These are phyloP conservation scores for Bimuria novae-zelandiae DNA, from an alignment of 2,329 filamentous ascomycete genomes.

Conservation along the genomic window DNA sequence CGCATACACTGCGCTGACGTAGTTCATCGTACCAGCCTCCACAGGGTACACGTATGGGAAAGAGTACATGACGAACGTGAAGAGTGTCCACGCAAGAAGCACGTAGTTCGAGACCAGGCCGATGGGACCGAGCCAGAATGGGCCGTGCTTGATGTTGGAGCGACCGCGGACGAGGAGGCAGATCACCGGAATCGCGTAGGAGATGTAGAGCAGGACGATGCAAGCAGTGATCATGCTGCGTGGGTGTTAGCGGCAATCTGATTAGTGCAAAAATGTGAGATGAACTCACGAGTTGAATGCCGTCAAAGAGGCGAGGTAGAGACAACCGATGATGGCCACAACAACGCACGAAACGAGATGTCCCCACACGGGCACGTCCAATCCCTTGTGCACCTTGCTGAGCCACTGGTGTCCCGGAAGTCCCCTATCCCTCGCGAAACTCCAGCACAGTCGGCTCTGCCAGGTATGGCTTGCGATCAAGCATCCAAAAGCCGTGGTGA, in stretches of 20 bases:
- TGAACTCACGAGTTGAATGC: slow-evolving; percentile 47
- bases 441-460: slow-evolving; percentile 58
- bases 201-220: slow-evolving; percentile 47
- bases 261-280: neutral
- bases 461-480: slow-evolving; percentile 56
- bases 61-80: slow-evolving; percentile 56
- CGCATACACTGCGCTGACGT: slow-evolving; percentile 30
- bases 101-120: slow-evolving; percentile 50
- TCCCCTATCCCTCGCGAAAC: slow-evolving; percentile 57
- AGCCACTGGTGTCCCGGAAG: slow-evolving; percentile 52
- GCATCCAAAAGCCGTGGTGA: slow-evolving; percentile 55
- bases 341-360: slow-evolving; percentile 51
- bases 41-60: slow-evolving; percentile 42
- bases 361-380: slow-evolving; percentile 53
- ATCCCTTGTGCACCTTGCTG: slow-evolving; percentile 44
- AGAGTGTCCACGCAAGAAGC: slow-evolving; percentile 53
- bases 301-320: slow-evolving; percentile 51
- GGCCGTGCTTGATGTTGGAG: slow-evolving; percentile 49
- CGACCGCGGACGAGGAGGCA: slow-evolving; percentile 54
- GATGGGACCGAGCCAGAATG: slow-evolving; percentile 38
- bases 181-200: slow-evolving; percentile 50
- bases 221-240: slow-evolving; percentile 50
- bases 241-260: slow-evolving; percentile 1
- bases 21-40: slow-evolving; percentile 39
- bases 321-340: slow-evolving; percentile 52